Evolutionary conservation across 768 basidiomycete genomes (phyloP), one percentile per base, ranked within the genome.

Genomic region (Macrolepiota albuminosa): DNA sequence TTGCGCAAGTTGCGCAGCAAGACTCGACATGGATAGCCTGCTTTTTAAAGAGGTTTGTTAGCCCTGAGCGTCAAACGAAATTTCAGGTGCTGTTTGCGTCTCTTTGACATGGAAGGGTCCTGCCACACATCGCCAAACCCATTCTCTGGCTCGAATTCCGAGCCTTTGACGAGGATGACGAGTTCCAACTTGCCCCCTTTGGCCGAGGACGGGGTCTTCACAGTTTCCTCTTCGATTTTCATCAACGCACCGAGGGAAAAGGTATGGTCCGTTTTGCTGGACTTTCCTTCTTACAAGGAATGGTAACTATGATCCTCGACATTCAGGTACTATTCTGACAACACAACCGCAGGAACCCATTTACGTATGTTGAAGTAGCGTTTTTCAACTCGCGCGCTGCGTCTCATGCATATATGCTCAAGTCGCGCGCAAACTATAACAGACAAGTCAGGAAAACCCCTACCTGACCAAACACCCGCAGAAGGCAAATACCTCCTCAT

Each of bases 1-100:
- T 66, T 87, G 81, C 16, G 89, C 86, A 14, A 98, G 81, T 71
- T 98, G 95, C 9, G 77, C 74, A 18, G 93, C 91, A 61, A 98
- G 86, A 66, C 86, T 86, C 34, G 91, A 88, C 87, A 85, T 84
- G 34, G 47, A 29, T 45, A 26, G 39, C 59, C 34, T 57, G 58
- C 58, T 21, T 45, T 40, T 18, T 46, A 4, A 43, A 36, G 31
- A 46, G 37, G 21, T 45, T 39, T 37, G 57, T 16, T 36, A 24
- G 50, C 5, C 43, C 50, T n/a, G 18, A 11, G 13, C n/a, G 18
- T 42, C 16, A 5, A 31, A 16, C 45, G 61, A 62, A 62, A 47
- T 54, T 62, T 59, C 58, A 46, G 49, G 55, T 57, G 57, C 51
- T 62, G 54, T 62, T 62, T 48, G 47, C 29, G 2, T 34, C 39